Percentiles rank a stretch among this genome's conserved stretches.
Evolutionary conservation across 495 filamentous ascomycete genomes (phyloP).

Genomic region (Rusavskia elegans): DNA sequence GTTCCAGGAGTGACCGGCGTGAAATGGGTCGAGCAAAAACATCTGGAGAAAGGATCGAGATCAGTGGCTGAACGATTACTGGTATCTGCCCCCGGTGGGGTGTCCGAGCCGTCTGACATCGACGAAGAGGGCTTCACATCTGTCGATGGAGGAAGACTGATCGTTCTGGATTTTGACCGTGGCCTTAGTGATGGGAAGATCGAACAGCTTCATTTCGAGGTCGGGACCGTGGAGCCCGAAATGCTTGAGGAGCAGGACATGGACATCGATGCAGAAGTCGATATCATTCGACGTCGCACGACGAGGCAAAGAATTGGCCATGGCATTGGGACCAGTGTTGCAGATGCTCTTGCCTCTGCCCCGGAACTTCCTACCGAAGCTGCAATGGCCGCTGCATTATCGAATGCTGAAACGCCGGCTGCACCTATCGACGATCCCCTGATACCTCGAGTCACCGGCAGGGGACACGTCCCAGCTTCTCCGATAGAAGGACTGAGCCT

Average conservation of each 20-base stretch:
- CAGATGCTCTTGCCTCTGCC: constrained; percentile 9
- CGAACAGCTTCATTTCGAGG: constrained; percentile 49
- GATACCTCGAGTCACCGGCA: background rate
- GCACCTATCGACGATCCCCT: background rate
- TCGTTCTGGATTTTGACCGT: constrained; percentile 61
- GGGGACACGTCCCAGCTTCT: background rate
- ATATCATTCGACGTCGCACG: constrained; percentile 62
- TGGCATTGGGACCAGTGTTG: constrained; percentile 5
- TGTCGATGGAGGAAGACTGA: constrained; percentile 69
- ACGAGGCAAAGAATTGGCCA: constrained; percentile 5
- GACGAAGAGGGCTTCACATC: constrained; percentile 61
- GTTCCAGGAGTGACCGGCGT: constrained; percentile 40
- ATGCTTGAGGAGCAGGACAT: constrained; percentile 53
- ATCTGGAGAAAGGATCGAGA: constrained; percentile 12
- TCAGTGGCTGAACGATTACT: constrained; percentile 45
- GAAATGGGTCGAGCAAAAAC: constrained; percentile 42
- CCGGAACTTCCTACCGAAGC: constrained; percentile 9
- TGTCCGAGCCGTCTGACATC: constrained; percentile 32
- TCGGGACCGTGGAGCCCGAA: constrained; percentile 54
- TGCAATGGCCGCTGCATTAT: constrained; percentile 9
- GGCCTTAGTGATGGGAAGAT: constrained; percentile 35
- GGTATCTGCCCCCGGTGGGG: constrained; percentile 60
- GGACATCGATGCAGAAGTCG: constrained; percentile 68
- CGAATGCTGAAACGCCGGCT: background rate
- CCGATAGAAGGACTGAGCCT: constrained; percentile 8